A percentile compares a stretch with the other conserved stretches of the same genome.
Conservation (phyloP, 2,329 filamentous ascomycete genomes). For the Colletotrichum sp. region DNA sequence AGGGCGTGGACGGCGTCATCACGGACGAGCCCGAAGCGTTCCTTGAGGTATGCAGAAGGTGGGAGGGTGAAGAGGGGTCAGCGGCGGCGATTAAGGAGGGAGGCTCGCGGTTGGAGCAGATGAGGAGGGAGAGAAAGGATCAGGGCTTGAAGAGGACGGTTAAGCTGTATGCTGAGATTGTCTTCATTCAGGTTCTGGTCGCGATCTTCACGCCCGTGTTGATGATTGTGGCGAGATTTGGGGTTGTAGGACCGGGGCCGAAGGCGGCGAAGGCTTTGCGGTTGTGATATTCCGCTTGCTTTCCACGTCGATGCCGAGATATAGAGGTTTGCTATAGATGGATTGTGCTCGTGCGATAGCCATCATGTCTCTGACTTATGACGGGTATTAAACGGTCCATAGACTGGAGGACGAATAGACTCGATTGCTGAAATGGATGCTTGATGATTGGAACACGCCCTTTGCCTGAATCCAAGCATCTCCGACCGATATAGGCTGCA, state of each 20-base stretch:
- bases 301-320: accelerated
- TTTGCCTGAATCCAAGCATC: background rate
- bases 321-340: background rate
- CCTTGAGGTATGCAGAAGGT: conserved; percentile 56
- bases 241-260: conserved; percentile 4
- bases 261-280: conserved; percentile 5
- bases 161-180: conserved; percentile 3
- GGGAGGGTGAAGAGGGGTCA: background rate
- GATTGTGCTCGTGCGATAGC: background rate
- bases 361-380: background rate
- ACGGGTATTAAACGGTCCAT: background rate
- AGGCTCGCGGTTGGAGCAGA: background rate
- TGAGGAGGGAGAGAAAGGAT: background rate
- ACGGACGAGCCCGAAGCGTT: conserved; percentile 81
- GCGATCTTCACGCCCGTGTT: conserved; percentile 12
- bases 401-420: background rate
- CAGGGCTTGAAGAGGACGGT: background rate
- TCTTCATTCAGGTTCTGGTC: conserved; percentile 1
- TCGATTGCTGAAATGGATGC: background rate
- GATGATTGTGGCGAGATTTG: conserved; percentile 8
- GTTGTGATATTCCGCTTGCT: background rate
- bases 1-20: conserved; percentile 76
- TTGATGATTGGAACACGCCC: accelerated
- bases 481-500: background rate
- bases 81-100: too few relatives aligned